phyloP scores from a whole-genome alignment of 192 early-diverging fungal genomes.

The Coemansia reversa region DNA sequence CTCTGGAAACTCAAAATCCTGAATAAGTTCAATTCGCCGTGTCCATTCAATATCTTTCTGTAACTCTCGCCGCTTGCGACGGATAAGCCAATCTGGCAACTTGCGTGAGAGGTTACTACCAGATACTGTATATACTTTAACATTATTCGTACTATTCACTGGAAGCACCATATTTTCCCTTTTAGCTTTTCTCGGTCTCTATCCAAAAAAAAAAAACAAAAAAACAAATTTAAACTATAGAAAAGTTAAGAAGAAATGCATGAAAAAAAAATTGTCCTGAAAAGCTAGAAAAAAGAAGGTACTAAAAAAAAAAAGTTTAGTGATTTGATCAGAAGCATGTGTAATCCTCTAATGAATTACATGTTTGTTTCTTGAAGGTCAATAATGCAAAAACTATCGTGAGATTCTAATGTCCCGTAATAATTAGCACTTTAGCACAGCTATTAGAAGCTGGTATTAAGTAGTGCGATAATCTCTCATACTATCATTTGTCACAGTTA shows the following conservation, averaged over 20 bases:
- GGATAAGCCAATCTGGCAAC: constrained; percentile 94
- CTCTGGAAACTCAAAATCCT: constrained; percentile 98
- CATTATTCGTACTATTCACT: constrained; percentile 87
- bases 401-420: too few species aligned
- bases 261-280: too few species aligned
- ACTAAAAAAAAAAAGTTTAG: constrained; percentile 5
- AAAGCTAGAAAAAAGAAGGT: not conserved
- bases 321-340: constrained; percentile 8
- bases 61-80: constrained; percentile 79
- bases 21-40: constrained; percentile 90
- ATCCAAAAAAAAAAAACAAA: constrained; percentile 4
- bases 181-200: not conserved
- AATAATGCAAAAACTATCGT: too few species aligned
- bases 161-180: constrained; percentile 65
- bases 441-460: too few species aligned
- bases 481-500: too few species aligned
- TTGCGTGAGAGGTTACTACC: constrained; percentile 67
- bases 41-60: constrained; percentile 88
- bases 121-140: constrained; percentile 85
- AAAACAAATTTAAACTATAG: too few species aligned
- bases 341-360: too few species aligned
- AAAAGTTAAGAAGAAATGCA: not conserved
- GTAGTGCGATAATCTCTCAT: too few species aligned
- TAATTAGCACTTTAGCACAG: too few species aligned
- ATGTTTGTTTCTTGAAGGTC: too few species aligned